Base-by-base conservation (phyloP, 2,329 filamentous ascomycete species). In the Lizonia empirigonia region DNA sequence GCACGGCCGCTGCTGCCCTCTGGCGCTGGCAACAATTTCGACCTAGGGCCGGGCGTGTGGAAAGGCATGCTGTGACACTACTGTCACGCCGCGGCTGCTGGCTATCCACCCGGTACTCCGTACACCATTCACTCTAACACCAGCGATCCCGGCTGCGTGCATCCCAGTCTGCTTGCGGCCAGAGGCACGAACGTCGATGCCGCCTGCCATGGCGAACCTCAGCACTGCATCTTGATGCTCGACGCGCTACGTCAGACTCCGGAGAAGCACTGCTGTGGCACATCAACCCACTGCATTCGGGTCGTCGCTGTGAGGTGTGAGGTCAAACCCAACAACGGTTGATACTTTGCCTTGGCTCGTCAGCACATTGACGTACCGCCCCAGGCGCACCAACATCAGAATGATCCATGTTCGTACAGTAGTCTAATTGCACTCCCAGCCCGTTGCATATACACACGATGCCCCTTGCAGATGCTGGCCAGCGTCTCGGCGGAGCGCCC, bases 351-450 rank as follows among this genome's bases (percentile, higher is more conserved):
- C 23, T 23, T 33, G 42, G 20, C 42, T 34, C 15, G 20, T 10
- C 27, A 24, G 8, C 20, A 44, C 29, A 4, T 27, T 29, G 27
- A 35, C 33, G 27, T 40, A 39, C 34, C 35, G 38, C 39, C 33
- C 39, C 44, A 35, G 6, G 26, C 30, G 50, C 44, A 49, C 36
- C 44, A 47, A 42, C 42, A 34, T 2, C 49, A 13, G 16, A 2
- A 33, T 20, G 37, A n/a, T 29, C 37, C 20, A 23, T 44, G 37
- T 52, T 12, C 37, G 9, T 33, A 32, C 33, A 37, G 32, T 52
- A 52, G 42, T 52, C 32, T 47, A 47, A 47, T 52, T 47, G 42
- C 42, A 39, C 49, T 38, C 33, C 42, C 49, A 52, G 32, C 42
- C 37, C 44, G 42, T 41, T 36, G 30, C 27, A 9, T 22, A 9